Base-by-base conservation (phyloP, 495 filamentous ascomycete species). In the Trichoderma reesei region DNA sequence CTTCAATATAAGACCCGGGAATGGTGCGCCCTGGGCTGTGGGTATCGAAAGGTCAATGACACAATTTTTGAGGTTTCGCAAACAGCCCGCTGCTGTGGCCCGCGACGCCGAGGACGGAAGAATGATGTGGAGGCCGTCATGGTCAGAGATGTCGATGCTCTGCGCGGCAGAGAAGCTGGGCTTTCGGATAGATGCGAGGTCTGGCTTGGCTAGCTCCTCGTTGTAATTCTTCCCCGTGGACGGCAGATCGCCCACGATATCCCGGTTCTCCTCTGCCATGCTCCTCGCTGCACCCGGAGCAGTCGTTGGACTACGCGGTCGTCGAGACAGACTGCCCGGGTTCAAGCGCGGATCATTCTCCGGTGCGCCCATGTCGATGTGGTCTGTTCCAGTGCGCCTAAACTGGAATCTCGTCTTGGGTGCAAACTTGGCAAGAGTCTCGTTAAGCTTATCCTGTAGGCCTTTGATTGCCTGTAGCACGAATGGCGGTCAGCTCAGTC, bases 41-140 rank as follows among this genome's bases (percentile, higher is more conserved):
- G 87, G 86, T 18, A 84, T 76, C 1, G 86, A 86, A 79, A 96
- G 86, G 72, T 96, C 88, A 38, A 96, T 83, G 3, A 96, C 79
- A 71, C 91, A 93, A 62, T 80, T 80, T 3, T 79, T 73, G 16
- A 96, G 73, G n/a, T 86, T 81, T 1, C 85, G 89, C 26, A 97
- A 75, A 2, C 87, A 87, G 2, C 88, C 88, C 1, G 89, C 87
- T 3, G 88, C 85, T 0, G 86, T 85, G 0, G 88, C 79, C 34
- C 80, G 79, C 4, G 86, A 82, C 1, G 88, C 83, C 2, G 87
- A 86, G 3, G 85, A 73, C 0, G 89, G 88, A 0, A 93, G 83
- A 70, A 88, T 86, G 68, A 90, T 87, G 70, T 93, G 87, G n/a
- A 85, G 69, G 5, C 78, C 77, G 9, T 68, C 71, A 63, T 91